These are phyloP conservation scores for Achaetomium macrosporum DNA, from an alignment of 2,329 filamentous ascomycete species.

Conservation along the genomic window DNA sequence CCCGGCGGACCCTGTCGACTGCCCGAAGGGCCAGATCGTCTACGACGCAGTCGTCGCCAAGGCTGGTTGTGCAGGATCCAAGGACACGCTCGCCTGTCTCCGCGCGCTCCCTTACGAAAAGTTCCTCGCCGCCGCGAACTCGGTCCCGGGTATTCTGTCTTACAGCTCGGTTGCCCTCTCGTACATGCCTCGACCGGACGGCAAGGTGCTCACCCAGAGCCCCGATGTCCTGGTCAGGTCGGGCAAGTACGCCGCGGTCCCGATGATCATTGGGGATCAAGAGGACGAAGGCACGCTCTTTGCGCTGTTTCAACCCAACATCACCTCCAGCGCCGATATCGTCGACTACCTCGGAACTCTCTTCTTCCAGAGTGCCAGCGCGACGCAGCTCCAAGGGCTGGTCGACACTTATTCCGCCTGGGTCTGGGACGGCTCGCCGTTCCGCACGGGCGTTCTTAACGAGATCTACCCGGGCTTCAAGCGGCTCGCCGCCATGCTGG, in stretches of 20 bases:
- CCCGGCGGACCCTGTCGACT: constrained; percentile 59
- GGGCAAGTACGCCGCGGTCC: constrained; percentile 46
- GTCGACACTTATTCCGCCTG: constrained; percentile 58
- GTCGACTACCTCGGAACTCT: constrained; percentile 54
- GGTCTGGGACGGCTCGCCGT: constrained; percentile 59
- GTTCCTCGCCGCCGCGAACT: constrained; percentile 62
- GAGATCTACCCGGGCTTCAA: constrained; percentile 73
- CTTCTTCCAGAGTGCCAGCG: constrained; percentile 55
- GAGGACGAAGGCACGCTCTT: constrained; percentile 79
- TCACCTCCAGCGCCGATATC: constrained; percentile 55
- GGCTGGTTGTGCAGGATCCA: constrained; percentile 54
- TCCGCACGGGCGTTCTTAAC: constrained; percentile 62
- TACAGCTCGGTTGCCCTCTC: constrained; percentile 65
- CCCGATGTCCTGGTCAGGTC: constrained; percentile 51
- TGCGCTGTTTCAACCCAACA: constrained; percentile 61
- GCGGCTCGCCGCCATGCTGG: constrained; percentile 66
- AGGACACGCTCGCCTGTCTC: constrained; percentile 60
- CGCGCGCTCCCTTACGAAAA: constrained; percentile 52
- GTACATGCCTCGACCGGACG: constrained; percentile 70
- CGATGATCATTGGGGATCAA: constrained; percentile 61
- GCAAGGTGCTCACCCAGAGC: constrained; percentile 53
- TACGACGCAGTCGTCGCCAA: constrained; percentile 57
- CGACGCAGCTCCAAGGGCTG: constrained; percentile 46
- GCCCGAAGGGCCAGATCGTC: constrained; percentile 56
- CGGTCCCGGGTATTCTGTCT: constrained; percentile 61